A percentile compares a stretch with the other conserved stretches of the same genome.
These are phyloP conservation scores for Crepidotus variabilis DNA, from an alignment of 768 basidiomycete genomes.

Conservation along the genomic window DNA sequence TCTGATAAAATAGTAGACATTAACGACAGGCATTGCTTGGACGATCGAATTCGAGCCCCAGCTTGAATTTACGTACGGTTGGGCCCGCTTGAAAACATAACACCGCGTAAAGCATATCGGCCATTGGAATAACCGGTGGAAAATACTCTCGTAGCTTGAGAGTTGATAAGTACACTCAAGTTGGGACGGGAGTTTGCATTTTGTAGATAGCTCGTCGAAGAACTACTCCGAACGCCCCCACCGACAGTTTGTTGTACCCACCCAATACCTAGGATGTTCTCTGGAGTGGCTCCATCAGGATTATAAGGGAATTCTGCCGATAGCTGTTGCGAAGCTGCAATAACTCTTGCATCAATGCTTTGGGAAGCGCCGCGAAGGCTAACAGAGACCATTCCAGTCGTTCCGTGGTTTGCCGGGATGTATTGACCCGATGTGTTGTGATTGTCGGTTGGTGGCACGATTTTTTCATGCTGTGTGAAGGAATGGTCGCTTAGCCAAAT, in stretches of 20 bases:
- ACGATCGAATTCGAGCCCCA: too few relatives aligned
- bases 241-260: conserved; percentile 31
- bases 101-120: conserved; percentile 14
- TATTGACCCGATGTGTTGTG: conserved; percentile 26
- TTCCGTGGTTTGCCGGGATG: conserved; percentile 32
- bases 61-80: background rate
- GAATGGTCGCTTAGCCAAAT: background rate
- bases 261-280: conserved; percentile 28
- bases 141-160: conserved; percentile 26
- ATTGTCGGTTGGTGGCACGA: conserved; percentile 22
- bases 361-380: conserved; percentile 23
- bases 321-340: conserved; percentile 29
- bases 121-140: conserved; percentile 11
- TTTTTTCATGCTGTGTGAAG: conserved; percentile 27
- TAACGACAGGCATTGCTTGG: too few relatives aligned
- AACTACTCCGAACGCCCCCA: conserved; percentile 29
- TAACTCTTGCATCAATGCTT: conserved; percentile 23
- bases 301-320: conserved; percentile 31
- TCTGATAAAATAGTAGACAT: background rate
- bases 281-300: conserved; percentile 28
- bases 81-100: conserved; percentile 10
- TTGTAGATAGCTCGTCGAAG: conserved; percentile 31
- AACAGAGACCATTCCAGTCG: conserved; percentile 25
- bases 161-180: conserved; percentile 31
- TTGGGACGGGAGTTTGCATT: conserved; percentile 26